phyloP scores from a whole-genome alignment of 495 filamentous ascomycete genomes.

The Daldinia concentrica region DNA sequence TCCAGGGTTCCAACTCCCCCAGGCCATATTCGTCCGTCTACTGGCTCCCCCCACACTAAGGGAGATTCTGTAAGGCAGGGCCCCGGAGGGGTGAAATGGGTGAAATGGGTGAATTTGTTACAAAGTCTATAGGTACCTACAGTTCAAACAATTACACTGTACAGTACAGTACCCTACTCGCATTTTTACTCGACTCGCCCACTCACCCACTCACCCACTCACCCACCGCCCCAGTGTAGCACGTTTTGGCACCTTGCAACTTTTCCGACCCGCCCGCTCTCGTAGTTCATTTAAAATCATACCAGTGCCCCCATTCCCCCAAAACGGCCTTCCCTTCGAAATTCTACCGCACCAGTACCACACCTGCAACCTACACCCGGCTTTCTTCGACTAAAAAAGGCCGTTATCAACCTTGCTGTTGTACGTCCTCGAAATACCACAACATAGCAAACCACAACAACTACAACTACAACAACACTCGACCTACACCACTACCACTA shows the following conservation, averaged over 20 bases:
- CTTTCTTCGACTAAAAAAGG: conserved; percentile 32
- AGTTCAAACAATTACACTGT: conserved; percentile 21
- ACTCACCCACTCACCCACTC: conserved; percentile 1
- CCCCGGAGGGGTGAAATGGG: conserved; percentile 35
- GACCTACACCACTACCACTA: not conserved
- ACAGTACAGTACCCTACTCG: conserved; percentile 21
- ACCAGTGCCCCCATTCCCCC: conserved; percentile 46
- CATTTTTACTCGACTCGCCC: not conserved
- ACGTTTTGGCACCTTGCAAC: conserved; percentile 40
- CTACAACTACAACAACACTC: too few species aligned
- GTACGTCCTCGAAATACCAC: conserved; percentile 18
- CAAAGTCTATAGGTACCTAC: conserved; percentile 37
- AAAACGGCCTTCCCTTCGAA: conserved; percentile 41
- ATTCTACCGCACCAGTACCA: conserved; percentile 44
- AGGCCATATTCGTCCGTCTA: conserved; percentile 42
- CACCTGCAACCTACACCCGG: conserved; percentile 36
- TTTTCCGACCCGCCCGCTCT: conserved; percentile 46
- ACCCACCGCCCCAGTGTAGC: conserved; percentile 39
- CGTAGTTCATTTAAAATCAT: conserved; percentile 49
- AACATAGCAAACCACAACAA: not conserved
- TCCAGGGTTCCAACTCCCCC: conserved; percentile 43
- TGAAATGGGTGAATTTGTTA: not conserved
- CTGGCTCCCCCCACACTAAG: conserved; percentile 45
- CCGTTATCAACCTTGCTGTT: conserved; percentile 24
- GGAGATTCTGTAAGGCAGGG: conserved; percentile 40